Percentiles rank a stretch among this genome's conserved stretches.
Evolutionary conservation across 768 basidiomycete genomes (phyloP).

Genomic region (Tylopilus cervinicoccineus): DNA sequence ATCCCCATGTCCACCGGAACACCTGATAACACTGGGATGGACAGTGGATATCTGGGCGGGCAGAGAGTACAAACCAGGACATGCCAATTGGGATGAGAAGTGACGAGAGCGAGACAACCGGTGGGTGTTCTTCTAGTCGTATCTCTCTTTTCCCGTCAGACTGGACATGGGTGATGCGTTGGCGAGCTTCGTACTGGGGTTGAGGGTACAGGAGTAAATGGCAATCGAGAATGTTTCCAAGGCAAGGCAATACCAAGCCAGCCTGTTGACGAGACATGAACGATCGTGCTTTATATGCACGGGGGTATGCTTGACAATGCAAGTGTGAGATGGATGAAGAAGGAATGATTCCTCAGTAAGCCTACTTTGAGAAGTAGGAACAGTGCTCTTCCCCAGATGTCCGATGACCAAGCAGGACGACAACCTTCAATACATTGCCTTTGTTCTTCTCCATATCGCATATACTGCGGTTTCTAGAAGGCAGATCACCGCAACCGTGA

Average conservation of each 20-base stretch:
- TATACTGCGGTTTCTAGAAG: slow-evolving; percentile 21
- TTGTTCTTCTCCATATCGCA: slow-evolving; percentile 15
- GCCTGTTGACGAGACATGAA: slow-evolving; percentile 20
- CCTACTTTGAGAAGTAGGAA: slow-evolving; percentile 25
- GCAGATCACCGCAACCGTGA: slow-evolving; percentile 13
- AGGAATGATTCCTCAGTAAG: neutral
- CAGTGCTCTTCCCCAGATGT: slow-evolving; percentile 14
- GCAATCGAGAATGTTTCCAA: slow-evolving; percentile 24
- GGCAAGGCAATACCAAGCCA: slow-evolving; percentile 20
- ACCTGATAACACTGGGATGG: slow-evolving; percentile 20
- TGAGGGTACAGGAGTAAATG: slow-evolving; percentile 20
- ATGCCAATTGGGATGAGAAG: slow-evolving; percentile 22
- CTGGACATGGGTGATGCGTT: slow-evolving; percentile 9
- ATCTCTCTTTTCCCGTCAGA: slow-evolving; percentile 18
- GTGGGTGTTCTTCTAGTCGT: slow-evolving; percentile 19
- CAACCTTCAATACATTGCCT: neutral
- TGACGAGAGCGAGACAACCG: slow-evolving; percentile 17
- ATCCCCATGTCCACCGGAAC: slow-evolving; percentile 25
- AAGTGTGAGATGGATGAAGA: neutral
- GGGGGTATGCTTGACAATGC: slow-evolving; percentile 16
- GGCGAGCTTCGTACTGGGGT: slow-evolving; percentile 21
- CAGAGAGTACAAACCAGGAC: slow-evolving; percentile 26
- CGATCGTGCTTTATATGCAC: slow-evolving; percentile 18
- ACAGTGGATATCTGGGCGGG: slow-evolving; percentile 19
- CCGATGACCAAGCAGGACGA: neutral